phyloP scores from a whole-genome alignment of 345 rosid genomes.

The Pugionium cornutum region DNA sequence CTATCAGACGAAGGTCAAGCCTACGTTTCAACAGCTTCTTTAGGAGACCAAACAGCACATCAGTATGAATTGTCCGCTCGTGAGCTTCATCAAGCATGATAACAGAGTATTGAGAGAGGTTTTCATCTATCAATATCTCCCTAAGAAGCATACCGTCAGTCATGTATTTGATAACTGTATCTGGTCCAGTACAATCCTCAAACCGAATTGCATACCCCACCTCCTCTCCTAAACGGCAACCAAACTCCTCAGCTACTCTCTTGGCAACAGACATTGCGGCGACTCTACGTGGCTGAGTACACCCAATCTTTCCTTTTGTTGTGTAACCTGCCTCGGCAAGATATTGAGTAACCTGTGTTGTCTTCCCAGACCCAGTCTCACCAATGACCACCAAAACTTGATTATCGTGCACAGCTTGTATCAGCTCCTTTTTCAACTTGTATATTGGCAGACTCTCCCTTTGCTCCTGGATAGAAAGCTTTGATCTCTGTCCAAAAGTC shows the following conservation, averaged over 20 bases:
- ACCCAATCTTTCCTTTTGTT: conserved; percentile 71
- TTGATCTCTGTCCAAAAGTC: conserved; percentile 78
- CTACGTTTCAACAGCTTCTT: conserved; percentile 71
- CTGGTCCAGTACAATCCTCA: conserved; percentile 86
- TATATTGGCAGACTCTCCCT: conserved; percentile 90
- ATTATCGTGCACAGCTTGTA: conserved; percentile 85
- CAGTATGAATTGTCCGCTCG: conserved; percentile 83
- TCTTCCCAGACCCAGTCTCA: conserved; percentile 87
- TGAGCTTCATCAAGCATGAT: conserved; percentile 90
- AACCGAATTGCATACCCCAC: conserved; percentile 85
- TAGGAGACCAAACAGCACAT: conserved; percentile 79
- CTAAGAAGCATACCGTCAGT: conserved; percentile 85
- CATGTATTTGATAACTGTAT: conserved; percentile 86
- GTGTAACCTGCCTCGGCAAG: conserved; percentile 83
- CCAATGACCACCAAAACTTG: conserved; percentile 84
- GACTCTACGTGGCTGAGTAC: conserved; percentile 87
- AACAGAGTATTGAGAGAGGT: conserved; percentile 75
- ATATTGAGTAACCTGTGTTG: conserved; percentile 85
- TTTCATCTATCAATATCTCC: conserved; percentile 66
- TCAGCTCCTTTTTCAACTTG: conserved; percentile 77
- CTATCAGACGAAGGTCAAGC: conserved; percentile 67
- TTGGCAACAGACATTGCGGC: conserved; percentile 89
- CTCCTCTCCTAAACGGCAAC: conserved; percentile 81
- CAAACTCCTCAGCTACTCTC: conserved; percentile 92
- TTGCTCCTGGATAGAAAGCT: conserved; percentile 89